Base-by-base conservation (phyloP, 768 basidiomycete genomes). In the Macrolepiota fuliginosa region DNA sequence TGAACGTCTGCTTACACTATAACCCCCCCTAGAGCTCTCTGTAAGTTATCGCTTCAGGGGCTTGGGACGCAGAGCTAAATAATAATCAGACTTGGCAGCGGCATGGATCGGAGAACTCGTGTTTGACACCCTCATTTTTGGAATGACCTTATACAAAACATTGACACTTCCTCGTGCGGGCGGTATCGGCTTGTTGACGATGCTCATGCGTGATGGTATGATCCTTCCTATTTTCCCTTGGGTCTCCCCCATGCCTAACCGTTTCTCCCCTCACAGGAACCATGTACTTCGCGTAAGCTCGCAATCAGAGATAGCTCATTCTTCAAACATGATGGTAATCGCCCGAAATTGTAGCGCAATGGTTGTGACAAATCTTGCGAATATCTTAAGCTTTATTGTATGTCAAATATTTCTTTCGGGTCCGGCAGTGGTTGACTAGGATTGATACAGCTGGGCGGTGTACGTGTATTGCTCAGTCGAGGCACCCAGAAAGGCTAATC, bases 181-280 rank as follows among this genome's bases (percentile, higher is more conserved):
- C 27, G 69, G 66, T 12, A 58, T 69, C 19, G 68, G 61, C 10
- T 58, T 81, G 59, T n/a, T 79, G 19, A 61, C 61, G 27, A 61
- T 78, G 25, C 63, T 81, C 19, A 54, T 79, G 19, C 73, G 79
- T 45, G 79, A 80, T 69, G 80, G 79, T 78, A 45, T 52, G 36
- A 6, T 42, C 12, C 46, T 62, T 49, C 5, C 1, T 3, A 5
- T 17, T 57, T 51, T 3, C 25, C 22, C 11, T 22, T 27, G 22
- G 29, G 3, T 17, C 54, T 19, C 10, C 13, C 12, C 12, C 24
- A 17, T 6, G 19, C 17, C 42, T 45, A 17, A 45, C 42, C 0
- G 19, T 17, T 45, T 15, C 17, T 19, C 17, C 56, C 54, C 45
- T 47, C 54, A 32, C 53, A 79, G 79, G 77, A 11, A 68, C 77